phyloP scores from a whole-genome alignment of 176 grass and related monocot species.

The Oryza brachyantha region DNA sequence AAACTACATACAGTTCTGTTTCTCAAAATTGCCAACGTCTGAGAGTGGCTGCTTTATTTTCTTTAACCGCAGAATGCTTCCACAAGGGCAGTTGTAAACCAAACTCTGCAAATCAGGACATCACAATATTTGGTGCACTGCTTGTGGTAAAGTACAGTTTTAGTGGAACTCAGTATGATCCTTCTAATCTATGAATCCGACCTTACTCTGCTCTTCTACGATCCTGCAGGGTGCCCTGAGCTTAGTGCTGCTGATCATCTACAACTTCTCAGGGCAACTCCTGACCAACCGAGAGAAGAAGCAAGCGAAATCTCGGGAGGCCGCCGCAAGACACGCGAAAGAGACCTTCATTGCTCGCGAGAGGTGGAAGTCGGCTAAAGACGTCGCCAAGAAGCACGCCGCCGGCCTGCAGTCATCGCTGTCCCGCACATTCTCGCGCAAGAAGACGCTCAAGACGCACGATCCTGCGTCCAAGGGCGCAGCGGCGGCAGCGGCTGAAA shows the following conservation, averaged over 20 bases:
- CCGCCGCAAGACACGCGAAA: slow-evolving; percentile 64
- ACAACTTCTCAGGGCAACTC: slow-evolving; percentile 94
- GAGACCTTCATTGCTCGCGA: slow-evolving; percentile 70
- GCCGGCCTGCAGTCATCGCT: slow-evolving; percentile 53
- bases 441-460: slow-evolving; percentile 42
- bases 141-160: slow-evolving; percentile 49
- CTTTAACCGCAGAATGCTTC: slow-evolving; percentile 62
- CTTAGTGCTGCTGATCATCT: slow-evolving; percentile 74
- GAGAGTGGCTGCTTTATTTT: neutral
- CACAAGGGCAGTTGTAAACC: slow-evolving; percentile 60
- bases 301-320: slow-evolving; percentile 89
- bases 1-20: too few species aligned
- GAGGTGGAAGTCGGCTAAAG: slow-evolving; percentile 87
- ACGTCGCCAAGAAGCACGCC: slow-evolving; percentile 79
- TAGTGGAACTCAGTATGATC: slow-evolving; percentile 1
- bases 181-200: slow-evolving; percentile 26
- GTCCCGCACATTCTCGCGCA: slow-evolving; percentile 83
- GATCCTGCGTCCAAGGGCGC: slow-evolving; percentile 42
- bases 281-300: slow-evolving; percentile 74
- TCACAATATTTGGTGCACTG: slow-evolving; percentile 87
- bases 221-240: slow-evolving; percentile 57
- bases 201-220: neutral
- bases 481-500: slow-evolving; percentile 25
- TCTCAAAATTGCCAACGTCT: slow-evolving; percentile 1
- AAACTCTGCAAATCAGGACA: slow-evolving; percentile 88